A percentile compares a stretch with the other conserved stretches of the same genome.
Conservation (phyloP, 2,329 filamentous ascomycete genomes). For the Colletotrichum limetticola region DNA sequence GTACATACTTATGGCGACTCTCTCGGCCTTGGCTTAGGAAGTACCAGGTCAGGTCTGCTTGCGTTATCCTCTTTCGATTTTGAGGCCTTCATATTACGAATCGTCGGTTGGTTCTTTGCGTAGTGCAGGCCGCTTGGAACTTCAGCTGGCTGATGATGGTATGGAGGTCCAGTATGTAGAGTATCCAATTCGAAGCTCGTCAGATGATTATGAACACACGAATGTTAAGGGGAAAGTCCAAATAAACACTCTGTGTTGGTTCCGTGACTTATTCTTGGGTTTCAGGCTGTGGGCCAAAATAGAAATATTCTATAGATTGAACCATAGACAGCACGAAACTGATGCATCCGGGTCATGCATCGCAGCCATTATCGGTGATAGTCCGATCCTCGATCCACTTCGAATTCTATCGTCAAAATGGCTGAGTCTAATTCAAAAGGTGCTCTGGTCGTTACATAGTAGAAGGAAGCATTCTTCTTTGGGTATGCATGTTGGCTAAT, state of each 20-base stretch:
- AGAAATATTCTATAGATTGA: not conserved
- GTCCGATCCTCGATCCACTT: too few species aligned
- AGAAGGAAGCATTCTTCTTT: too few species aligned
- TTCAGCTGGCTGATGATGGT: not conserved
- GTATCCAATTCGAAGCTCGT: slow-evolving; percentile 10
- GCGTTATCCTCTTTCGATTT: not conserved
- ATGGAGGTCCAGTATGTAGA: slow-evolving; percentile 23
- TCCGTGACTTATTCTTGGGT: not conserved
- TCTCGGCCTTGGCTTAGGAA: not conserved
- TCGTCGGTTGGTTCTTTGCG: slow-evolving; percentile 1
- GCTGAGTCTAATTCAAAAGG: too few species aligned
- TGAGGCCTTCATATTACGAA: slow-evolving; percentile 1
- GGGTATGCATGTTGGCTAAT: too few species aligned
- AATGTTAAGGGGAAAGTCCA: not conserved
- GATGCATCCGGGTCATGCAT: too few species aligned
- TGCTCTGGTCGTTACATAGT: too few species aligned
- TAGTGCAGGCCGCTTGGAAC: slow-evolving; percentile 29
- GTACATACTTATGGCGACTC: slow-evolving; percentile 29
- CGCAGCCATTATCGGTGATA: too few species aligned
- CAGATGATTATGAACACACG: not conserved
- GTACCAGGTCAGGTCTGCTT: not conserved
- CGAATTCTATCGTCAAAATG: too few species aligned
- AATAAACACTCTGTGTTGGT: not conserved
- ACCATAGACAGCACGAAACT: too few species aligned
- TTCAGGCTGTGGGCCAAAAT: not conserved